Evolutionary conservation across 805 yeast genomes (phyloP).

Genomic region (Myxozyma melibiosi): DNA sequence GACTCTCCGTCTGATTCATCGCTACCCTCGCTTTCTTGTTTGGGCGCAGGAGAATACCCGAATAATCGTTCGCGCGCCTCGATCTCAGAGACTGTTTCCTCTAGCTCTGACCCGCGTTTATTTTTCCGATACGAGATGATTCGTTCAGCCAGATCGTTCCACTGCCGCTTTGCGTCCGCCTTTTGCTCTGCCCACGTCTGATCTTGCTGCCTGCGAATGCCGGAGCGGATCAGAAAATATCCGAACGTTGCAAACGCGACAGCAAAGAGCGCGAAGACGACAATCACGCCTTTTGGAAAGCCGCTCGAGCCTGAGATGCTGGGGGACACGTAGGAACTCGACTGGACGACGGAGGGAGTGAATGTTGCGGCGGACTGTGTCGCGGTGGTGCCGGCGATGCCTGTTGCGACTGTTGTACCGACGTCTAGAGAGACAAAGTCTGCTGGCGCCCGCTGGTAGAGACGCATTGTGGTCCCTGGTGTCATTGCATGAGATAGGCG

Average conservation of each 20-base stretch:
- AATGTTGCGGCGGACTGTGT: not conserved
- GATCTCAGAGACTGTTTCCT: not conserved
- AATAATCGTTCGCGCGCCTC: not conserved
- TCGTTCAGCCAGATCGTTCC: not conserved
- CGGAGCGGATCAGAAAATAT: constrained; percentile 4
- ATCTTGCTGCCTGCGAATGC: constrained; percentile 1
- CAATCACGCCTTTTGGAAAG: constrained; percentile 18
- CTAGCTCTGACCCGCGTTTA: not conserved
- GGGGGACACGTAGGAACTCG: constrained; percentile 8
- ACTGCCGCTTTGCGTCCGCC: constrained; percentile 9
- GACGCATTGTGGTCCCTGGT: no score
- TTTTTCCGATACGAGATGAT: not conserved
- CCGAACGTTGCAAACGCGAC: constrained; percentile 17
- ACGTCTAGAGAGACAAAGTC: no score
- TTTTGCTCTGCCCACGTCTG: constrained; percentile 17
- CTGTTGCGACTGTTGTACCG: not conserved
- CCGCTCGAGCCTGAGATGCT: not conserved
- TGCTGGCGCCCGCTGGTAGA: no score
- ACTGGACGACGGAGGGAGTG: not conserved
- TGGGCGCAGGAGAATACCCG: not conserved
- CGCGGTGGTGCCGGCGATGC: not conserved
- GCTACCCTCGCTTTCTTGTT: not conserved
- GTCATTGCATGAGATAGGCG: no score
- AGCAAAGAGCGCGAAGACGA: constrained; percentile 22
- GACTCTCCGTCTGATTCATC: not conserved